Percentiles rank a stretch among this genome's conserved stretches.
Conservation (phyloP, 768 basidiomycete species). For the Lactarius evosmus region DNA sequence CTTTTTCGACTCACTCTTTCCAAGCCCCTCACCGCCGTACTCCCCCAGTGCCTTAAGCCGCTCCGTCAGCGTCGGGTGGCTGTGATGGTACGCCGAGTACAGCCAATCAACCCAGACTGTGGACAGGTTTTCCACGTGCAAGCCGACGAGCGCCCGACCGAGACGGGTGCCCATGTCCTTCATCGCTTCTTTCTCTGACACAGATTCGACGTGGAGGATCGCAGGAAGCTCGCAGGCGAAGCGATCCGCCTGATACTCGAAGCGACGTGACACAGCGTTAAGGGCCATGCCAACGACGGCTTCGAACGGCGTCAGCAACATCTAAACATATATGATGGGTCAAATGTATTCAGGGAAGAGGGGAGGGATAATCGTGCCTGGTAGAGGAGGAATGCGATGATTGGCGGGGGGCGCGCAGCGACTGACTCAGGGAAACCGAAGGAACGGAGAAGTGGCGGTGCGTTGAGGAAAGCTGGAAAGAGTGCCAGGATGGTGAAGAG, state of each 20-base stretch:
- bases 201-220: slow-evolving; percentile 32
- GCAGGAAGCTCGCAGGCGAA: slow-evolving; percentile 72
- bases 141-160: slow-evolving; percentile 72
- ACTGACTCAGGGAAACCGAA: slow-evolving; percentile 75
- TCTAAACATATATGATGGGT: slow-evolving; percentile 38
- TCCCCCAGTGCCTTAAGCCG: slow-evolving; percentile 75
- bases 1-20: slow-evolving; percentile 34
- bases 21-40: slow-evolving; percentile 21
- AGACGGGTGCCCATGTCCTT: slow-evolving; percentile 84
- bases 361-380: slow-evolving; percentile 46
- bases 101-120: slow-evolving; percentile 95
- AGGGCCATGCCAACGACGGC: slow-evolving; percentile 66
- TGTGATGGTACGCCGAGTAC: slow-evolving; percentile 96
- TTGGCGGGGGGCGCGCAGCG: slow-evolving; percentile 67
- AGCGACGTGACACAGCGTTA: slow-evolving; percentile 80
- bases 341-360: not conserved
- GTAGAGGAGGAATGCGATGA: slow-evolving; percentile 85
- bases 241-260: slow-evolving; percentile 91
- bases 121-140: slow-evolving; percentile 90
- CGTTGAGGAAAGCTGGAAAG: slow-evolving; percentile 87
- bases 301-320: slow-evolving; percentile 79
- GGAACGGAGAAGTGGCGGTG: slow-evolving; percentile 70
- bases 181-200: slow-evolving; percentile 53
- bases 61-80: slow-evolving; percentile 92
- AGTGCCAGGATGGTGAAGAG: slow-evolving; percentile 80